These are phyloP conservation scores for Chalara sp. DNA, from an alignment of 2,329 filamentous ascomycete species.

Conservation along the genomic window DNA sequence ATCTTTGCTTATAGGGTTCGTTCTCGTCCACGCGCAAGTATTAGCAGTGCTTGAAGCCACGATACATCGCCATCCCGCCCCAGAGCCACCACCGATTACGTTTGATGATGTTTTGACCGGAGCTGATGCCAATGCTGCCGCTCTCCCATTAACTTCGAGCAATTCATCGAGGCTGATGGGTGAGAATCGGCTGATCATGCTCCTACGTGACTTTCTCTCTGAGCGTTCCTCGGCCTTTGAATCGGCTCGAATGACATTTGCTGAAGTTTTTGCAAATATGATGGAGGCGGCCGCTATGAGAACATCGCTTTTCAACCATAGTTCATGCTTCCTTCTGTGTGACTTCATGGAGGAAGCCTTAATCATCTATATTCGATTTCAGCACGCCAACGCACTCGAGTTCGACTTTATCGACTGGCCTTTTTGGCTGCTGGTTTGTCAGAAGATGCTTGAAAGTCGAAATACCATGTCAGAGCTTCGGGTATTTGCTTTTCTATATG, in stretches of 20 bases:
- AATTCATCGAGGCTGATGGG: constrained; percentile 62
- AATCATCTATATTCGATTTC: constrained; percentile 54
- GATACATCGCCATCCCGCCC: constrained; percentile 51
- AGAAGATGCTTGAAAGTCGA: constrained; percentile 60
- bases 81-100: constrained; percentile 45
- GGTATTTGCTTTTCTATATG: constrained; percentile 62
- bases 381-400: constrained; percentile 26
- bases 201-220: constrained; percentile 62
- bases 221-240: constrained; percentile 48
- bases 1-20: constrained; percentile 37
- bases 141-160: constrained; percentile 45
- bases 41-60: constrained; percentile 60
- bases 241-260: constrained; percentile 51
- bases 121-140: constrained; percentile 48
- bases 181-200: constrained; percentile 63
- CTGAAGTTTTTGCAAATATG: constrained; percentile 53
- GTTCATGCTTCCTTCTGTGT: constrained; percentile 66
- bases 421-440: constrained; percentile 63
- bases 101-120: constrained; percentile 62
- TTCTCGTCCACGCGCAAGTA: constrained; percentile 63
- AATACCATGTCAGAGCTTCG: constrained; percentile 68
- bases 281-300: constrained; percentile 55
- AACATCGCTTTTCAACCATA: constrained; percentile 62
- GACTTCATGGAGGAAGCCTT: constrained; percentile 67
- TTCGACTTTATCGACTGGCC: constrained; percentile 50